phyloP scores from a whole-genome alignment of 495 filamentous ascomycete species.

The Aspergillus sclerotioniger region DNA sequence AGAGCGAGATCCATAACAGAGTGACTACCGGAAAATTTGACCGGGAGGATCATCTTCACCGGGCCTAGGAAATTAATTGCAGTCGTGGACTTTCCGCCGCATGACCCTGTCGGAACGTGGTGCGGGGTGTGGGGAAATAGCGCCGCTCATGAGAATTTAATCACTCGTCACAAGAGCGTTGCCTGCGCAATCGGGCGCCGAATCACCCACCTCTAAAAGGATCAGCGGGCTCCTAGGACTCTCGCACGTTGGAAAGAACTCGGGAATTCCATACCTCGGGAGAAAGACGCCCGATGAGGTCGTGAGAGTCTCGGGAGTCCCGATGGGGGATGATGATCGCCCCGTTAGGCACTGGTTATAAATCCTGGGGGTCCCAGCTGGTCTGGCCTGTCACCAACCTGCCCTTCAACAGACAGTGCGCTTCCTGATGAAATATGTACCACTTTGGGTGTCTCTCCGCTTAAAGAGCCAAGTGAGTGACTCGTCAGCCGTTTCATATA shows the following conservation, averaged over 20 bases:
- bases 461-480: no score
- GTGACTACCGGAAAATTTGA: background rate
- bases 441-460: no score
- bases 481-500: no score
- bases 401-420: background rate
- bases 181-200: background rate
- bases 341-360: background rate
- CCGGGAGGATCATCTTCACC: background rate
- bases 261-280: background rate
- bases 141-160: background rate
- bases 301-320: background rate
- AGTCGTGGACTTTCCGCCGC: background rate
- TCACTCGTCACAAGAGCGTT: background rate
- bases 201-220: background rate
- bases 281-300: background rate
- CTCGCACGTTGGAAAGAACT: background rate
- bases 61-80: background rate
- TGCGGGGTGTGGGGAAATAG: conserved; percentile 1
- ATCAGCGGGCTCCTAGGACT: background rate
- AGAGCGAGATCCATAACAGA: background rate
- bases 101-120: background rate
- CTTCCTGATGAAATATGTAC: no score
- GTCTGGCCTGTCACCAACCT: background rate
- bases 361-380: background rate
- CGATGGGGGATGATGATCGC: background rate